These are phyloP conservation scores for Asterochloris sp. DNA, from an alignment of 139 green algal species.

Conservation along the genomic window DNA sequence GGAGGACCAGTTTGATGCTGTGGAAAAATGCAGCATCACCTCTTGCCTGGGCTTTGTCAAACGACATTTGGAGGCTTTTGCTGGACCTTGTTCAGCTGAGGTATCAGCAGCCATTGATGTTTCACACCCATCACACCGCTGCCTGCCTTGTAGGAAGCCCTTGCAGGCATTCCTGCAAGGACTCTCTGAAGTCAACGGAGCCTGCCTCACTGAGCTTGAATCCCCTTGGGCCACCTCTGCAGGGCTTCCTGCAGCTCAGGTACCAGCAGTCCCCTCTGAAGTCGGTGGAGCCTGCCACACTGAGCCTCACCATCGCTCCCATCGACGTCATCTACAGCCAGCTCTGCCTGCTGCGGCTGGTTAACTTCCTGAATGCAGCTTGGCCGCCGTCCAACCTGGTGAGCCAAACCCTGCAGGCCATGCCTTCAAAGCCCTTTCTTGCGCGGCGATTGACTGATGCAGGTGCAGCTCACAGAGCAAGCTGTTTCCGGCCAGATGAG, in stretches of 20 bases:
- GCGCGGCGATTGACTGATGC: neutral
- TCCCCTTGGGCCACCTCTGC: neutral
- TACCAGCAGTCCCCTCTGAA: conserved; percentile 4
- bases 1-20: too few relatives aligned
- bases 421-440: too few relatives aligned
- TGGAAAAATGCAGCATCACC: too few relatives aligned
- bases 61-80: too few relatives aligned
- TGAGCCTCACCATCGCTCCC: conserved; percentile 11
- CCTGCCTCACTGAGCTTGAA: neutral
- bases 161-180: conserved; percentile 3
- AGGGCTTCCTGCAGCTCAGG: conserved; percentile 11
- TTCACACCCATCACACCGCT: too few relatives aligned
- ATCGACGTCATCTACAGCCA: conserved; percentile 27
- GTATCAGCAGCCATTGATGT: too few relatives aligned
- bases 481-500: too few relatives aligned
- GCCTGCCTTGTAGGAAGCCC: neutral
- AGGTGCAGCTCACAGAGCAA: too few relatives aligned
- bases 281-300: neutral
- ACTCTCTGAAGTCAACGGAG: neutral
- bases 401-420: too few relatives aligned
- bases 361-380: conserved; percentile 18
- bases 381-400: neutral
- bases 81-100: too few relatives aligned
- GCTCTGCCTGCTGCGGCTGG: conserved; percentile 9
- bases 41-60: too few relatives aligned